Conservation (phyloP, 2,329 filamentous ascomycete species). For the Sarocladium strictum region DNA sequence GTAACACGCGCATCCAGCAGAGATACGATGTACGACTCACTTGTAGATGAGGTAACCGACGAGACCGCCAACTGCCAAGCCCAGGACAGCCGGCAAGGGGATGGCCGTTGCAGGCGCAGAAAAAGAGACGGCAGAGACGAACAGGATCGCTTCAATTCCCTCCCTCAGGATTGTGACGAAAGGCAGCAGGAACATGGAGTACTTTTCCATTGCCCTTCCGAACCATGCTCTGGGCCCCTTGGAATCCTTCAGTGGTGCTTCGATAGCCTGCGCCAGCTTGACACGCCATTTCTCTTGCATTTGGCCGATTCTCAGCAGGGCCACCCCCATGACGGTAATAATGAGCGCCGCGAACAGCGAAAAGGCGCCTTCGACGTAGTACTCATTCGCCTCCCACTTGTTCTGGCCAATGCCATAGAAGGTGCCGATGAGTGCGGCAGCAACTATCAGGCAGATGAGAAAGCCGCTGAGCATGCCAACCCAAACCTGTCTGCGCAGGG, state of each 20-base stretch:
- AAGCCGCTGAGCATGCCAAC: slow-evolving; percentile 57
- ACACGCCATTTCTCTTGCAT: slow-evolving; percentile 83
- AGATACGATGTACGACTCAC: no score
- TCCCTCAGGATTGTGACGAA: slow-evolving; percentile 86
- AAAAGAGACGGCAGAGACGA: slow-evolving; percentile 78
- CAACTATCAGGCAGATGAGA: slow-evolving; percentile 58
- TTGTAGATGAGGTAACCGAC: slow-evolving; percentile 75
- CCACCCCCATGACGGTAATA: slow-evolving; percentile 75
- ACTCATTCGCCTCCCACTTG: slow-evolving; percentile 61
- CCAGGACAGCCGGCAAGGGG: slow-evolving; percentile 69
- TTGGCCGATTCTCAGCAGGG: slow-evolving; percentile 74
- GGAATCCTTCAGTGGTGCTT: slow-evolving; percentile 35
- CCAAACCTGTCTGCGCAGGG: slow-evolving; percentile 56
- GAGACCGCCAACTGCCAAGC: slow-evolving; percentile 58
- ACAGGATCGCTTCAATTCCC: slow-evolving; percentile 80
- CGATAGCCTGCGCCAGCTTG: slow-evolving; percentile 68
- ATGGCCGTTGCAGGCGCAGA: slow-evolving; percentile 69
- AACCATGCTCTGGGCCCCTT: neutral
- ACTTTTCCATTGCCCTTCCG: slow-evolving; percentile 59
- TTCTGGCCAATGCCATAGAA: slow-evolving; percentile 65
- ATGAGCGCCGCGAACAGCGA: slow-evolving; percentile 69
- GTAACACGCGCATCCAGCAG: no score
- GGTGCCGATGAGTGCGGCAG: slow-evolving; percentile 62
- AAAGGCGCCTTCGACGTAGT: slow-evolving; percentile 79
- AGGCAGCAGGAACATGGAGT: slow-evolving; percentile 79